phyloP scores from a whole-genome alignment of 2,329 filamentous ascomycete species.

The Colletotrichum kahawae region DNA sequence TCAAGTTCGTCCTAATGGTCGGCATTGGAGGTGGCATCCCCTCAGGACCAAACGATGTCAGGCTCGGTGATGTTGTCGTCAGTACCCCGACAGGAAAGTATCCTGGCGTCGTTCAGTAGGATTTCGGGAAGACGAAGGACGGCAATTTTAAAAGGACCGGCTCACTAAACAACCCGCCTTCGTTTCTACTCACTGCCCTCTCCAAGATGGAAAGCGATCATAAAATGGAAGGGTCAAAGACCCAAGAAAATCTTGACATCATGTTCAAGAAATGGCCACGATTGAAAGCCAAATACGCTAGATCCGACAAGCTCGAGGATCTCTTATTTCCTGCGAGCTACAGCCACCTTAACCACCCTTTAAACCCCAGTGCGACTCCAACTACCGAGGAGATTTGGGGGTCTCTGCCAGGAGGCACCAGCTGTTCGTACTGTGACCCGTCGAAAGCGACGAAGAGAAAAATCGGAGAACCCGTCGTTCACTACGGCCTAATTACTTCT shows the following conservation, averaged over 20 bases:
- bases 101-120: conserved; percentile 21
- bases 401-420: no score
- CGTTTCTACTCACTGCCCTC: conserved; percentile 1
- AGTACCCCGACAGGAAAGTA: background rate
- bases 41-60: background rate
- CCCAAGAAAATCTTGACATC: background rate
- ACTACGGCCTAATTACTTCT: conserved; percentile 33
- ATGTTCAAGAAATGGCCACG: conserved; percentile 9
- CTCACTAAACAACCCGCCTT: background rate
- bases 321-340: conserved; percentile 7
- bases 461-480: background rate
- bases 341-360: background rate
- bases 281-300: background rate
- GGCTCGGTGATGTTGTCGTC: conserved; percentile 25
- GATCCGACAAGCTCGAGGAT: conserved; percentile 6
- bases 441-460: background rate
- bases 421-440: background rate
- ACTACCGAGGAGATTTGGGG: no score
- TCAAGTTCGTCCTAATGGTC: conserved; percentile 22
- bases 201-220: background rate
- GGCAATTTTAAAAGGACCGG: background rate
- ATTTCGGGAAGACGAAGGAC: background rate
- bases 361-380: no score
- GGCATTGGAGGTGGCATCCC: conserved; percentile 29
- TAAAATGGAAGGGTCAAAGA: conserved; percentile 2